Base-by-base conservation (phyloP, 139 green algal species). In the Limnomonas spitsbergensis region DNA sequence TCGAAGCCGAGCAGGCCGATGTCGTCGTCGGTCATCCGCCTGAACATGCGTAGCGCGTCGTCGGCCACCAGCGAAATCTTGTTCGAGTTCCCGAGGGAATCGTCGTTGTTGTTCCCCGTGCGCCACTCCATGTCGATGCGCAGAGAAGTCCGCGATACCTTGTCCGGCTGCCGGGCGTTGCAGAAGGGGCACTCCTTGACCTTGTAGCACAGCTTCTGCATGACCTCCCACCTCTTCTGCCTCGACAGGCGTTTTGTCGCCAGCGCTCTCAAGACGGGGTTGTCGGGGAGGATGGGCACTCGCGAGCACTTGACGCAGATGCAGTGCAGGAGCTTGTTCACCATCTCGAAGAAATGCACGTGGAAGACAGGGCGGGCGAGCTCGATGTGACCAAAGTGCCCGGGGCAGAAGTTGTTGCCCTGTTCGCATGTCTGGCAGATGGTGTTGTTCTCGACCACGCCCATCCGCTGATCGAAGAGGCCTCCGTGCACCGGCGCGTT, bases 351-450 rank as follows among this genome's bases (percentile, higher is more conserved):
- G 86, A 98, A 99, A 40, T 94, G 92, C 36, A 93, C 82, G 83
- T 99, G 94, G 79, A 91, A 98, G 81, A 98, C 89, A 9, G 95
- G 95, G 78, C 94, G 38, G 29, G 92, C 94, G 40, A 99, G 88
- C 81, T 97, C 93, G 37, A 98, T 88, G 88, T 98, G 94, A 9
- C 95, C 95, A 89, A 99, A 99, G 83, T 98, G 94, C 2, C 95
- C 95, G 0, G 95, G 95, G 77, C 91, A 98, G 76, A 98, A 92
- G 61, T 89, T 81, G 74, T 90, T 85, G 40, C 81, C 78, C 7
- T 82, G 77, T 9, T 87, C 88, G 80, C 95, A 92, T n/a, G 91
- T 95, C 4, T 77, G 80, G 73, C 92, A 96, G 69, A 89, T 88
- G 2, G 89, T 66, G 32, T 77, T 75, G 66, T 87, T 77, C 76